Conservation (phyloP, 2,329 filamentous ascomycete species). For the Sporothrix phasma region DNA sequence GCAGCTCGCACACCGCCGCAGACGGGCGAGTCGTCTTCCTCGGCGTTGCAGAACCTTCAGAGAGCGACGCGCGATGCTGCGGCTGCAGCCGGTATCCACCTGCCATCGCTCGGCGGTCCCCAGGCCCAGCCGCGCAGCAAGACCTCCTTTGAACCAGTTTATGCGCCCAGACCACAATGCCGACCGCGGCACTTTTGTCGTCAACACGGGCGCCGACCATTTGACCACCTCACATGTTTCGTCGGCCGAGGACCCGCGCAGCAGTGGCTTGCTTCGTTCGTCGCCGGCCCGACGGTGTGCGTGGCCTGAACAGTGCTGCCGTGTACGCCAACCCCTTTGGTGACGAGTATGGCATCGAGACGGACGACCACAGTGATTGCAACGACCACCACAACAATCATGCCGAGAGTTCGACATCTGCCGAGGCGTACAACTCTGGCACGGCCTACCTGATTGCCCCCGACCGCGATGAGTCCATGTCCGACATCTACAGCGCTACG, state of each 20-base stretch:
- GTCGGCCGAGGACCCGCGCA: conserved; percentile 16
- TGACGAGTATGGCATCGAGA: conserved; percentile 45
- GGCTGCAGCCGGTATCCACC: conserved; percentile 14
- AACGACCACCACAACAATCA: neutral
- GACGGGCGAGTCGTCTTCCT: neutral
- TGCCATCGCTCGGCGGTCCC: neutral
- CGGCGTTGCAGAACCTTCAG: conserved; percentile 7
- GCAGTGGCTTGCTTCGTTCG: conserved; percentile 40
- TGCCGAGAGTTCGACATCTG: neutral
- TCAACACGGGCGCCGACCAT: conserved; percentile 45
- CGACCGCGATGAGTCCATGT: conserved; percentile 38
- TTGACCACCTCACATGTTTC: conserved; percentile 20
- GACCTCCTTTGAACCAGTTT: conserved; percentile 50
- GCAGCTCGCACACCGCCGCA: neutral
- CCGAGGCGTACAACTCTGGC: conserved; percentile 22
- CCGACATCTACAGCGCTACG: conserved; percentile 37
- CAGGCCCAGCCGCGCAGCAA: conserved; percentile 11
- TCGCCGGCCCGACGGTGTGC: conserved; percentile 36
- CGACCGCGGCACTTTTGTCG: conserved; percentile 46
- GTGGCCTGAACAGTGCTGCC: conserved; percentile 17
- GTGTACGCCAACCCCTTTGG: conserved; percentile 50
- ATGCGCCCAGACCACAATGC: conserved; percentile 40
- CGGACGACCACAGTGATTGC: conserved; percentile 23
- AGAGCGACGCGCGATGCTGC: conserved; percentile 16
- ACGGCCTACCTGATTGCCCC: conserved; percentile 31